These are phyloP conservation scores for Boletus subparvulus DNA, from an alignment of 768 basidiomycete genomes.

Conservation along the genomic window DNA sequence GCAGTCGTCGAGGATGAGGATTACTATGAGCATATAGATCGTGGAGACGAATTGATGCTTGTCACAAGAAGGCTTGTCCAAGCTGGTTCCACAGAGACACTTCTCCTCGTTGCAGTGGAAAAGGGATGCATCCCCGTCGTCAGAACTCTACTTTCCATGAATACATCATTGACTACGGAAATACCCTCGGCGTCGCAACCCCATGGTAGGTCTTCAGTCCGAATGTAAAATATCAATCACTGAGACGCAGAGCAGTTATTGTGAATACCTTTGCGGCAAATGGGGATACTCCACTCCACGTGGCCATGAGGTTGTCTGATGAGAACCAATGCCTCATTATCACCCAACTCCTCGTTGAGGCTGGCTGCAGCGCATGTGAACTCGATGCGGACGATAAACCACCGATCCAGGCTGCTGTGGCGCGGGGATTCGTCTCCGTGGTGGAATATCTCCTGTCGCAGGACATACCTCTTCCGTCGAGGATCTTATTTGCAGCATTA, in stretches of 20 bases:
- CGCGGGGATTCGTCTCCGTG: background rate
- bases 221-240: fast-evolving
- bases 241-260: background rate
- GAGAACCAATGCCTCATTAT: conserved; percentile 2
- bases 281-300: conserved; percentile 9
- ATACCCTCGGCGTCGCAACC: too few relatives aligned
- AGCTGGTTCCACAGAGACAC: background rate
- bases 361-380: background rate
- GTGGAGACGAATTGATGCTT: background rate
- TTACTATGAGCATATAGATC: background rate
- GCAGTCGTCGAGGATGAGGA: background rate
- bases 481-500: background rate
- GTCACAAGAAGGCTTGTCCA: background rate
- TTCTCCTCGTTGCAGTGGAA: conserved; percentile 3
- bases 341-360: background rate
- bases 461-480: background rate
- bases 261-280: background rate
- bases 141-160: background rate
- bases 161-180: background rate
- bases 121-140: conserved; percentile 2
- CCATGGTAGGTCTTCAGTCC: background rate
- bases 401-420: background rate
- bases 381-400: background rate
- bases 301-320: background rate
- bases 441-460: background rate